Evolutionary conservation across 106 monocot species (phyloP).

Genomic region (Narthecium ossifragum): DNA sequence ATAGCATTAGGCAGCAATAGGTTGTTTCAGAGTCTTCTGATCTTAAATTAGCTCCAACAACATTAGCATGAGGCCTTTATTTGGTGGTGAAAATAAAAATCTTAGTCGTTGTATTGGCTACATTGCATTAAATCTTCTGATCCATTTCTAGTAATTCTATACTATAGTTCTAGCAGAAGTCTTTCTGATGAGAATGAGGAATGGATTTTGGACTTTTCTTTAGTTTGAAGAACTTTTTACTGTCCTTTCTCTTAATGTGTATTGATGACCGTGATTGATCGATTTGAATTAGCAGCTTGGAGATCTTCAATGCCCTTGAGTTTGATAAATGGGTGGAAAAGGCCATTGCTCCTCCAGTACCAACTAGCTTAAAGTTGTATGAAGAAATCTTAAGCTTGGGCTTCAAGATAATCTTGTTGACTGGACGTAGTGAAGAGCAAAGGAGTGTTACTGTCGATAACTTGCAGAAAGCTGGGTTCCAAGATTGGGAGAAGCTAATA

Average conservation of each 20-base stretch:
- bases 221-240: too few species aligned
- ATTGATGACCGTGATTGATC: not conserved
- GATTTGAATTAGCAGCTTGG: conserved; percentile 34
- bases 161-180: too few species aligned
- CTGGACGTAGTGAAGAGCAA: conserved; percentile 72
- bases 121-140: too few species aligned
- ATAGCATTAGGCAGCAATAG: too few species aligned
- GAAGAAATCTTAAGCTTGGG: conserved; percentile 46
- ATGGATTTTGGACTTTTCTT: too few species aligned
- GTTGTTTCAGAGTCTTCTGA: too few species aligned
- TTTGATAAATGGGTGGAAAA: conserved; percentile 75
- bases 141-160: too few species aligned
- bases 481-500: conserved; percentile 68
- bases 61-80: too few species aligned
- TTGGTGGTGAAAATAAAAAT: too few species aligned
- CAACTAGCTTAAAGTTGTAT: conserved; percentile 57
- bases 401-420: conserved; percentile 66
- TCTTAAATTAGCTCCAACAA: too few species aligned
- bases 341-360: conserved; percentile 63
- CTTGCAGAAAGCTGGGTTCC: conserved; percentile 46
- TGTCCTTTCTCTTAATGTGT: not conserved
- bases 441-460: conserved; percentile 52
- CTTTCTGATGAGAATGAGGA: too few species aligned
- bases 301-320: conserved; percentile 52
- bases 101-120: too few species aligned